Evolutionary conservation across 2,329 filamentous ascomycete genomes (phyloP).

Genomic region (Talaromyces atroroseus): DNA sequence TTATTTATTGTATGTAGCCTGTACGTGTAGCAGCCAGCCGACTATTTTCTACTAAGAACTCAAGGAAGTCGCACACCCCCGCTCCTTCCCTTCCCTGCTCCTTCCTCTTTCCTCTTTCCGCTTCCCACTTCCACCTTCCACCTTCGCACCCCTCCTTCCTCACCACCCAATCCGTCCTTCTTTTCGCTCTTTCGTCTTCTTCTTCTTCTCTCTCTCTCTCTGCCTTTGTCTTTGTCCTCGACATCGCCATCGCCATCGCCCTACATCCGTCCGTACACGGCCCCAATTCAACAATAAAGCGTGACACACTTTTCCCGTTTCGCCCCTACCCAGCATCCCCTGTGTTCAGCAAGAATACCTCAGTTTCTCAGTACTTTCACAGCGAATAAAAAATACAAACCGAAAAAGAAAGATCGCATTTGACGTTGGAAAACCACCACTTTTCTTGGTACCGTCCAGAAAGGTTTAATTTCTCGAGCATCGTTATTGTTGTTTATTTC

Average conservation of each 20-base stretch:
- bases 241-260: background rate
- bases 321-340: slow-evolving; percentile 8
- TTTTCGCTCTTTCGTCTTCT: background rate
- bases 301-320: background rate
- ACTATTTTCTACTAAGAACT: too few species aligned
- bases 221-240: background rate
- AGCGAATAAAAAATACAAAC: background rate
- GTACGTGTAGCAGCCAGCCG: too few species aligned
- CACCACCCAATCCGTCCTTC: background rate
- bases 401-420: background rate
- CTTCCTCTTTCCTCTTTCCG: background rate
- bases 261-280: background rate
- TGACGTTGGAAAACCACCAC: background rate
- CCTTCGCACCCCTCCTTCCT: background rate
- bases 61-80: background rate
- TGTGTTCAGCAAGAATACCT: background rate
- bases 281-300: background rate
- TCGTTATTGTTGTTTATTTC: too few species aligned
- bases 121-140: background rate
- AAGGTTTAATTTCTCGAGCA: background rate
- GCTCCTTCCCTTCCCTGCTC: slow-evolving; percentile 1
- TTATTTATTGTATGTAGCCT: too few species aligned
- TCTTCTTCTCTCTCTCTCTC: background rate
- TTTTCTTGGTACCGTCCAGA: background rate
- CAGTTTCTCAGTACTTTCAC: background rate